A percentile compares a stretch with the other conserved stretches of the same genome.
phyloP scores from a whole-genome alignment of 2,329 filamentous ascomycete species.

The Aspergillus japonicus region DNA sequence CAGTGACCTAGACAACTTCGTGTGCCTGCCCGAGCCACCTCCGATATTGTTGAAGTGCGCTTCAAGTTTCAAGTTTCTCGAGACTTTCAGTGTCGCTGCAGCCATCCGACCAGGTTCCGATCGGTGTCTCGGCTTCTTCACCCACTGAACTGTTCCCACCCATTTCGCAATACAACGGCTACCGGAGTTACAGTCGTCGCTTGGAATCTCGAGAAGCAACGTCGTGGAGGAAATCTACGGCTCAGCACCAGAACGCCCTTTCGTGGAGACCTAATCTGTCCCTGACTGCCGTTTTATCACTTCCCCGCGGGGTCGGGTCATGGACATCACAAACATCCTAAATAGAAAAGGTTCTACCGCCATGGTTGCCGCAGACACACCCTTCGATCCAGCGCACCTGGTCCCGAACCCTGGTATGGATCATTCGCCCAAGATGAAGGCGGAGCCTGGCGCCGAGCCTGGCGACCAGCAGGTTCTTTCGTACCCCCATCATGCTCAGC shows the following conservation, averaged over 20 bases:
- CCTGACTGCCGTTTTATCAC: slow-evolving; percentile 33
- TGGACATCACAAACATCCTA: slow-evolving; percentile 55
- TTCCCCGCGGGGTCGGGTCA: slow-evolving; percentile 39
- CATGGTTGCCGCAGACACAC: slow-evolving; percentile 43
- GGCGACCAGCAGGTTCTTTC: slow-evolving; percentile 58
- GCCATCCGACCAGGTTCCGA: slow-evolving; percentile 11
- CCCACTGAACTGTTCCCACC: background rate
- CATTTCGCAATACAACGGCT: background rate
- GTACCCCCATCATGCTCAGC: slow-evolving; percentile 56
- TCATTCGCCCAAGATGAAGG: slow-evolving; percentile 55
- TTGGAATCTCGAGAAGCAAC: background rate
- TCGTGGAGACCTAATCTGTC: slow-evolving; percentile 25
- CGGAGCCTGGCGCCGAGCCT: slow-evolving; percentile 58
- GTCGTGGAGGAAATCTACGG: slow-evolving; percentile 19
- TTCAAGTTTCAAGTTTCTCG: background rate
- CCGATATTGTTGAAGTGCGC: slow-evolving; percentile 3
- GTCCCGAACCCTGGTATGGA: slow-evolving; percentile 41
- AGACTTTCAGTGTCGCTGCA: slow-evolving; percentile 8
- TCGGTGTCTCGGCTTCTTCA: slow-evolving; percentile 12
- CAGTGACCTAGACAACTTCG: background rate
- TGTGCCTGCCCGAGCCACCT: background rate
- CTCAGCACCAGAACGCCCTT: slow-evolving; percentile 14
- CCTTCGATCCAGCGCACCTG: slow-evolving; percentile 48
- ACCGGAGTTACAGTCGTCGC: background rate
- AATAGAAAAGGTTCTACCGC: slow-evolving; percentile 51